These are phyloP conservation scores for Camellia japonica DNA, from an alignment of 148 eudicot genomes.

Conservation along the genomic window DNA sequence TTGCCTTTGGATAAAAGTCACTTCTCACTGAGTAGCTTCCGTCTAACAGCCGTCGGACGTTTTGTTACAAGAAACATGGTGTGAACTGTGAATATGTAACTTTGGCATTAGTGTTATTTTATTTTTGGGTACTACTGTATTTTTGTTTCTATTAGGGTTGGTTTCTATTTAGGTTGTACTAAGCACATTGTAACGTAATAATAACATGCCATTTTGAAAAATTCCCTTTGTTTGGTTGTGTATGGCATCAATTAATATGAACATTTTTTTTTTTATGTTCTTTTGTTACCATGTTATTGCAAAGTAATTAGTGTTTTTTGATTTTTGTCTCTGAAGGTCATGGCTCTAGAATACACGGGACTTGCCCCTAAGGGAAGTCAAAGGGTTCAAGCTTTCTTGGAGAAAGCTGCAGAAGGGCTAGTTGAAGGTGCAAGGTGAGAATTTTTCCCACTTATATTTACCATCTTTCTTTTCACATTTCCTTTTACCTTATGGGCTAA, in stretches of 20 bases:
- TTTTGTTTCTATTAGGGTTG: not conserved
- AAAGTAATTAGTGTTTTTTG: not conserved
- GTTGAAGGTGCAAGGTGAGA: slow-evolving; percentile 80
- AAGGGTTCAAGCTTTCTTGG: slow-evolving; percentile 82
- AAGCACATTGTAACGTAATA: not conserved
- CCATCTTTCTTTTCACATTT: not conserved
- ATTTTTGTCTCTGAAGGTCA: slow-evolving; percentile 47
- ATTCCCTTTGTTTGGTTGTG: not conserved
- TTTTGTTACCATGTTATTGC: not conserved
- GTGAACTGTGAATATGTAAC: slow-evolving; percentile 10
- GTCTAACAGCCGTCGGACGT: slow-evolving; percentile 80
- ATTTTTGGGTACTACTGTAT: not conserved
- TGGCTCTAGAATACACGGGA: slow-evolving; percentile 63
- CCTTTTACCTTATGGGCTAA: not conserved
- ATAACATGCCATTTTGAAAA: not conserved
- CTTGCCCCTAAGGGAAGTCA: slow-evolving; percentile 90
- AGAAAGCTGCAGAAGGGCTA: slow-evolving; percentile 88
- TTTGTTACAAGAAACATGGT: slow-evolving; percentile 79
- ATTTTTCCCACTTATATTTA: not conserved
- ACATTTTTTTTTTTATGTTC: not conserved
- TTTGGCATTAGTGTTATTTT: too few relatives aligned
- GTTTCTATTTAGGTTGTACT: not conserved
- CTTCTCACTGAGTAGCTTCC: slow-evolving; percentile 74
- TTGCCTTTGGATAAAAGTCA: slow-evolving; percentile 74
- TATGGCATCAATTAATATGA: not conserved